A percentile compares a stretch with the other conserved stretches of the same genome.
Conservation (phyloP, 345 rosid species). For the Brassica cretica region DNA sequence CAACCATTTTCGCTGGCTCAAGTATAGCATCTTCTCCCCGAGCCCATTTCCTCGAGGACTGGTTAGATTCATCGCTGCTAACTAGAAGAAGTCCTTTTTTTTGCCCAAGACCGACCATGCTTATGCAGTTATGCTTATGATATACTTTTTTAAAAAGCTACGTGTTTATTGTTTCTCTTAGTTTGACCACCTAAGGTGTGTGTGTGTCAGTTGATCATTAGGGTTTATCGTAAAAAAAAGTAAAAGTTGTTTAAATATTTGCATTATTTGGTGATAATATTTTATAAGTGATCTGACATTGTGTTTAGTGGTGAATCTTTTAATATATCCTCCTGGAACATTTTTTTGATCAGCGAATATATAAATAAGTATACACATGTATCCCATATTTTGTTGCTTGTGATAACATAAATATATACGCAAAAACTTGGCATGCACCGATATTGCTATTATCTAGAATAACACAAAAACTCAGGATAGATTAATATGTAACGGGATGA, state of each 20-base stretch:
- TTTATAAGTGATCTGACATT: slow-evolving; percentile 30
- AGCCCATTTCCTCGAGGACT: no score
- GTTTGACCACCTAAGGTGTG: slow-evolving; percentile 4
- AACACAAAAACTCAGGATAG: not conserved
- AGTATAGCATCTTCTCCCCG: no score
- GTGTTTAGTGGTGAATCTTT: slow-evolving; percentile 27
- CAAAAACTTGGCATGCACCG: not conserved
- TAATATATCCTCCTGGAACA: slow-evolving; percentile 19
- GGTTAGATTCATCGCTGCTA: no score
- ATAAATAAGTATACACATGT: slow-evolving; percentile 18
- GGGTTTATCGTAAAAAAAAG: slow-evolving; percentile 26
- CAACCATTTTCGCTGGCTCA: no score
- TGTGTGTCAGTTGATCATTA: slow-evolving; percentile 12
- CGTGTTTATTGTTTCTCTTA: not conserved
- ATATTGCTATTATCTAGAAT: not conserved
- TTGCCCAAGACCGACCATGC: not conserved
- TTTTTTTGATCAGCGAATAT: not conserved
- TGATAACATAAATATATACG: not conserved
- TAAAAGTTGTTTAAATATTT: not conserved
- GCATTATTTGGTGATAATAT: slow-evolving; percentile 31
- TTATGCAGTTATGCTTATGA: not conserved
- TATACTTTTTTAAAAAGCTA: not conserved
- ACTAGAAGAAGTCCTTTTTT: not conserved
- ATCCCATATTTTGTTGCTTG: slow-evolving; percentile 11
- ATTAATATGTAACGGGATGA: not conserved